Conservation (phyloP, 805 yeast species). For the Saccharomycopsis malanga region DNA sequence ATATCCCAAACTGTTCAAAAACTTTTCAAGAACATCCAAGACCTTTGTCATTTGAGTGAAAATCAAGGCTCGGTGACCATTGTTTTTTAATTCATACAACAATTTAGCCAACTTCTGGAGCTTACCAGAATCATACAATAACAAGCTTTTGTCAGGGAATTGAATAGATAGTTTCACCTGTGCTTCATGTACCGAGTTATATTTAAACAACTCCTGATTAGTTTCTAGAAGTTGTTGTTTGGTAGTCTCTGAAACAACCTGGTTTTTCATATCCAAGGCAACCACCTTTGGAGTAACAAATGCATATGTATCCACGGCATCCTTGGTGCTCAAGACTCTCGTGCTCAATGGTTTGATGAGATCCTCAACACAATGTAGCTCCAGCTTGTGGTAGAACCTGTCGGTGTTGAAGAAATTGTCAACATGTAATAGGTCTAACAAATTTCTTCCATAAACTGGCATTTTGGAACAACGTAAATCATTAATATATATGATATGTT, state of each 20-base stretch:
- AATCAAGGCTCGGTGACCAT: conserved; percentile 90
- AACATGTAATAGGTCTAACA: conserved; percentile 38
- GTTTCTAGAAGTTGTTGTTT: conserved; percentile 28
- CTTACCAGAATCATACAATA: conserved; percentile 96
- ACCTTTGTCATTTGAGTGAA: conserved; percentile 99
- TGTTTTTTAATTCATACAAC: conserved; percentile 67
- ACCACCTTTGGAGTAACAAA: conserved; percentile 87
- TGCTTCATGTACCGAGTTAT: conserved; percentile 64
- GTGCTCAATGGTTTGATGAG: conserved; percentile 37
- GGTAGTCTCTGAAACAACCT: conserved; percentile 37
- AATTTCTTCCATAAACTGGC: conserved; percentile 65
- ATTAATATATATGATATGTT: conserved; percentile 58
- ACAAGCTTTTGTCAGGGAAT: conserved; percentile 87
- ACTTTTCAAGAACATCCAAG: conserved; percentile 85
- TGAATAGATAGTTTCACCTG: conserved; percentile 88
- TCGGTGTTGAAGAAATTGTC: conserved; percentile 27
- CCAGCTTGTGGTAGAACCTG: conserved; percentile 11
- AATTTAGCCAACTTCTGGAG: conserved; percentile 75
- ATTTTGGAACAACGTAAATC: conserved; percentile 51
- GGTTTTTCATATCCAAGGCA: conserved; percentile 59
- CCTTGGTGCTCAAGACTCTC: conserved; percentile 36
- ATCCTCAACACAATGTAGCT: conserved; percentile 25
- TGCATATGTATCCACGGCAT: conserved; percentile 61
- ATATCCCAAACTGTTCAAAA: conserved; percentile 89
- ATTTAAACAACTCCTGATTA: conserved; percentile 23